phyloP scores from a whole-genome alignment of 768 basidiomycete genomes.

The Mycena galopus region DNA sequence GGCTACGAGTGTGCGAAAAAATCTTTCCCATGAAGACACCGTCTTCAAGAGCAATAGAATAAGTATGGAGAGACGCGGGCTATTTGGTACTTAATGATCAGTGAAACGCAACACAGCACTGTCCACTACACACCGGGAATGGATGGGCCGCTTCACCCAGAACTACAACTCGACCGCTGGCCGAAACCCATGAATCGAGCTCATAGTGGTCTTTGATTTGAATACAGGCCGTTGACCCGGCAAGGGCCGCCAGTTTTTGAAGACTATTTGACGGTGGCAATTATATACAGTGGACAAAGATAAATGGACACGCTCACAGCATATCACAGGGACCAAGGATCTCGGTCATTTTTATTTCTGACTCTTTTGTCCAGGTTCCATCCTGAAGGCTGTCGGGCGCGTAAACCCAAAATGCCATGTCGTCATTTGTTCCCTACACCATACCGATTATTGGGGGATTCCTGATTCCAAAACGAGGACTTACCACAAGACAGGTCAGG shows the following conservation, averaged over 20 bases:
- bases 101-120: neutral
- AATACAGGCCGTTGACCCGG: neutral
- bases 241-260: neutral
- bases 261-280: neutral
- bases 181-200: slow-evolving; percentile 22
- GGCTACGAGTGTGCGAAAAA: slow-evolving; percentile 27
- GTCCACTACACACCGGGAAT: slow-evolving; percentile 10
- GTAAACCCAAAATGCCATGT: slow-evolving; percentile 10
- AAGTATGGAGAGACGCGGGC: slow-evolving; percentile 21
- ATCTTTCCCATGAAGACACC: slow-evolving; percentile 30
- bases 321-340: slow-evolving; percentile 6
- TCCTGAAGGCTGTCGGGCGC: slow-evolving; percentile 1
- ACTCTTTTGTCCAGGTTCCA: neutral
- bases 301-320: neutral
- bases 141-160: slow-evolving; percentile 29
- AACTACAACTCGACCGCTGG: slow-evolving; percentile 11
- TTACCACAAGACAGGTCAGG: neutral
- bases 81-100: neutral
- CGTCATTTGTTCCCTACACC: neutral
- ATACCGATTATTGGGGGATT: too few species aligned
- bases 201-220: slow-evolving; percentile 2
- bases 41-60: slow-evolving; percentile 30
- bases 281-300: too few species aligned
- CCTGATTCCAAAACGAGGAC: neutral
- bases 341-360: neutral